phyloP scores from a whole-genome alignment of 805 yeast species.

The Suhomyces sp. region DNA sequence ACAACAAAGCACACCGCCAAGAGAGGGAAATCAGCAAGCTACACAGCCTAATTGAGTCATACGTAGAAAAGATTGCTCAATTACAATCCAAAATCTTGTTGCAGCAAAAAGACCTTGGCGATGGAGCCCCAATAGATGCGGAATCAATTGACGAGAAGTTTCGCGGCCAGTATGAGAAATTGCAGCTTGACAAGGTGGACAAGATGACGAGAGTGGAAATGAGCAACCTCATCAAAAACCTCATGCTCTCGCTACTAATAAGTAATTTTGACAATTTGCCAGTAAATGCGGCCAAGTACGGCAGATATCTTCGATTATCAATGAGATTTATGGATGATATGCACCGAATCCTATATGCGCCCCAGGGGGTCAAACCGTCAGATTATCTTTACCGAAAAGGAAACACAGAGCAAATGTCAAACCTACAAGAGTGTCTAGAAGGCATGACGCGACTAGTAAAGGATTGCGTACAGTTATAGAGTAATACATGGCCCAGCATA shows the following conservation, averaged over 20 bases:
- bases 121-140: conserved; percentile 11
- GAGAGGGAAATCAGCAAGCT: not conserved
- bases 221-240: conserved; percentile 30
- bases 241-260: conserved; percentile 33
- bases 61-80: not conserved
- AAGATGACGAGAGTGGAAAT: conserved; percentile 24
- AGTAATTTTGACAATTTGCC: conserved; percentile 30
- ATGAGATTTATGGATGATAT: conserved; percentile 30
- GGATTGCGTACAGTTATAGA: not conserved
- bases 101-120: conserved; percentile 6
- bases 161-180: conserved; percentile 21
- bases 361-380: conserved; percentile 24
- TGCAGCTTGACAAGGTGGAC: conserved; percentile 31
- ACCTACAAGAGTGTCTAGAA: conserved; percentile 23
- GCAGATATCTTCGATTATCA: conserved; percentile 23
- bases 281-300: conserved; percentile 22
- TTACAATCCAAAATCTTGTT: not conserved
- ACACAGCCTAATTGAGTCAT: not conserved
- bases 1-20: not conserved
- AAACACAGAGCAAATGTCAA: conserved; percentile 10
- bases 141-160: conserved; percentile 20
- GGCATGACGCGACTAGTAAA: conserved; percentile 17
- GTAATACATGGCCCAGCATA: not conserved
- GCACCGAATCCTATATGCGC: conserved; percentile 25
- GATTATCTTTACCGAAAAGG: conserved; percentile 20